Conservation (phyloP, 1,284 basidiomycete genomes). For the Apiotrichum laibachii region DNA sequence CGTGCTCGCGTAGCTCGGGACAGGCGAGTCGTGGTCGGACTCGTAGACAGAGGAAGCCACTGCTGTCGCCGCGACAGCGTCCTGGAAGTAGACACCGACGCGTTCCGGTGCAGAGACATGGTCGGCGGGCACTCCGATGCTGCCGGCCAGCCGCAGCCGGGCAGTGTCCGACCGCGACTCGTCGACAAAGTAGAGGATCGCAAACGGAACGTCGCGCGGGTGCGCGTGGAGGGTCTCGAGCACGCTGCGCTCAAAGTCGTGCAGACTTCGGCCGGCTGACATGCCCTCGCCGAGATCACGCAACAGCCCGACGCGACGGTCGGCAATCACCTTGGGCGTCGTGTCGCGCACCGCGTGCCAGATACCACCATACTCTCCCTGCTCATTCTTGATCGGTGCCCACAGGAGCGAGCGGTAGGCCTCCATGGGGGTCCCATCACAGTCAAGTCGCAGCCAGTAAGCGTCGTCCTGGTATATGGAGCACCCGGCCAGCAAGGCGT, state of each 20-base stretch:
- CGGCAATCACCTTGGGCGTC: slow-evolving; percentile 32
- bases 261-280: slow-evolving; percentile 36
- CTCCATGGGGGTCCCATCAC: slow-evolving; percentile 16
- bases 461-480: too few relatives aligned
- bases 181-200: slow-evolving; percentile 42
- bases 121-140: slow-evolving; percentile 39
- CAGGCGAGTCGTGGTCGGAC: too few relatives aligned
- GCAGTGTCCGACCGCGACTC: neutral
- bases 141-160: slow-evolving; percentile 23
- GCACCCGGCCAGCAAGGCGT: too few relatives aligned
- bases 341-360: slow-evolving; percentile 45
- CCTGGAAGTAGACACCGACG: too few relatives aligned
- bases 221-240: slow-evolving; percentile 37
- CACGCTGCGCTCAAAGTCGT: slow-evolving; percentile 39
- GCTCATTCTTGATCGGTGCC: slow-evolving; percentile 40
- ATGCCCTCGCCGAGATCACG: slow-evolving; percentile 42
- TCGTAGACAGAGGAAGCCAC: too few relatives aligned
- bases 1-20: too few relatives aligned
- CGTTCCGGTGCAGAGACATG: slow-evolving; percentile 31
- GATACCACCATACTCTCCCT: slow-evolving; percentile 38
- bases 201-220: slow-evolving; percentile 43
- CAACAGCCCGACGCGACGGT: slow-evolving; percentile 30
- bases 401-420: slow-evolving; percentile 39
- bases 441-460: neutral
- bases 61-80: too few relatives aligned